Percentiles rank a stretch among this genome's conserved stretches.
Conservation (phyloP, 2,329 filamentous ascomycete genomes). For the Diaporthe nobilis region DNA sequence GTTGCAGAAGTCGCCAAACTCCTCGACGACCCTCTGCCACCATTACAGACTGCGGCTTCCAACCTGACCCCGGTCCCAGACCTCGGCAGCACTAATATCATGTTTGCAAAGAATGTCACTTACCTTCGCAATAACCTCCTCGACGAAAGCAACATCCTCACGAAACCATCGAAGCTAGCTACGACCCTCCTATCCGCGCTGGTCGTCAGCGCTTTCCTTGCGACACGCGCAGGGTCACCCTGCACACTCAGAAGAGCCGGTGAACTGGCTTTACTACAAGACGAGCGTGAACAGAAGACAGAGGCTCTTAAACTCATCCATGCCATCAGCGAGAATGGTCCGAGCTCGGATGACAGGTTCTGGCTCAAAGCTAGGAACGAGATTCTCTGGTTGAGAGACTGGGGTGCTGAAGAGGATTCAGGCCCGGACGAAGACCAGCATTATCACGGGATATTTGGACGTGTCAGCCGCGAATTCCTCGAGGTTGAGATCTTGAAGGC, state of each 20-base stretch:
- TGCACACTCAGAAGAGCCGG: conserved; percentile 68
- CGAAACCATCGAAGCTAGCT: conserved; percentile 68
- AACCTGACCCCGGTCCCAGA: conserved; percentile 59
- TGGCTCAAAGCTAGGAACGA: conserved; percentile 75
- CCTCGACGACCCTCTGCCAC: conserved; percentile 70
- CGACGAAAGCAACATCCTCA: conserved; percentile 73
- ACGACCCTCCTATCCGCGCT: conserved; percentile 74
- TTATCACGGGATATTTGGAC: conserved; percentile 69
- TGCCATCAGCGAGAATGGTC: conserved; percentile 61
- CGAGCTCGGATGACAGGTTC: conserved; percentile 73
- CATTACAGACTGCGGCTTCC: conserved; percentile 63
- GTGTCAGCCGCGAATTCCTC: conserved; percentile 71
- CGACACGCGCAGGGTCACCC: conserved; percentile 64
- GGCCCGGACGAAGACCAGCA: conserved; percentile 44
- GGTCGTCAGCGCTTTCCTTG: conserved; percentile 71
- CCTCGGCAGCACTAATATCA: conserved; percentile 50
- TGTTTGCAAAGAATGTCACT: conserved; percentile 58
- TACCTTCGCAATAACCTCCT: conserved; percentile 69
- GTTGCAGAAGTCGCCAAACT: conserved; percentile 71
- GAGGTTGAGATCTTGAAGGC: conserved; percentile 81
- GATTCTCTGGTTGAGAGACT: conserved; percentile 80
- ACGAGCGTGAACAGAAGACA: conserved; percentile 74
- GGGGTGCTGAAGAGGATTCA: conserved; percentile 69
- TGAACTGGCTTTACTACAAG: conserved; percentile 75
- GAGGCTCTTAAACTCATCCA: conserved; percentile 73